These are phyloP conservation scores for Quercus suber DNA, from an alignment of 306 rosid species.

Conservation along the genomic window DNA sequence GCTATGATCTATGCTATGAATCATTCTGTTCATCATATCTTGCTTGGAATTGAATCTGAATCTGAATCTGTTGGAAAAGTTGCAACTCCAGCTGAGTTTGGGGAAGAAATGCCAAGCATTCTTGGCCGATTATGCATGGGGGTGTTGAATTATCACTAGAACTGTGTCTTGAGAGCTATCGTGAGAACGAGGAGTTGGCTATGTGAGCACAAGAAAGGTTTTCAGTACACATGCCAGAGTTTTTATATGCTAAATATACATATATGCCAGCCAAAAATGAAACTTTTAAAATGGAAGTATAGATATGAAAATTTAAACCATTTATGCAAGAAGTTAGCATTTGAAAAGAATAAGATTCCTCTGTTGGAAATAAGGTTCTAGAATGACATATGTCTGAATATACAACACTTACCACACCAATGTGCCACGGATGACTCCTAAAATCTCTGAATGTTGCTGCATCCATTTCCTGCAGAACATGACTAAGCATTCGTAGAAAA, in stretches of 20 bases:
- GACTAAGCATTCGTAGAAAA: slow-evolving; percentile 14
- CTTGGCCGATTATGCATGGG: slow-evolving; percentile 43
- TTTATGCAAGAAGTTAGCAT: too few species aligned
- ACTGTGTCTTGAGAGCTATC: slow-evolving; percentile 50
- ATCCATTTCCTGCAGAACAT: slow-evolving; percentile 77
- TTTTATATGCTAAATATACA: neutral
- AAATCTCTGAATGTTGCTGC: slow-evolving; percentile 83
- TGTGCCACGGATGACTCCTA: slow-evolving; percentile 72
- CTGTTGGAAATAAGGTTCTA: slow-evolving; percentile 1
- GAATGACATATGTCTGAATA: slow-evolving; percentile 2
- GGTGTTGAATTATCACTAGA: slow-evolving; percentile 81
- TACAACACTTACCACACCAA: slow-evolving; percentile 72
- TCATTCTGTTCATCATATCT: slow-evolving; percentile 16
- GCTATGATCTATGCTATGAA: slow-evolving; percentile 15
- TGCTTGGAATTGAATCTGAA: slow-evolving; percentile 24
- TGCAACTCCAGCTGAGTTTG: slow-evolving; percentile 8
- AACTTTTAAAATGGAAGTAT: neutral
- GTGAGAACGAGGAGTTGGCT: slow-evolving; percentile 61
- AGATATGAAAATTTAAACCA: neutral
- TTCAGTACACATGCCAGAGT: neutral
- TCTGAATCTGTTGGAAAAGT: slow-evolving; percentile 23
- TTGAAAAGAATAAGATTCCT: neutral
- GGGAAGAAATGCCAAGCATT: slow-evolving; percentile 26
- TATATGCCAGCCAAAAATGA: neutral
- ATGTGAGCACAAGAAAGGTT: slow-evolving; percentile 11